phyloP scores from a whole-genome alignment of 75 land plant species.

The Pseudotsuga menziesii region DNA sequence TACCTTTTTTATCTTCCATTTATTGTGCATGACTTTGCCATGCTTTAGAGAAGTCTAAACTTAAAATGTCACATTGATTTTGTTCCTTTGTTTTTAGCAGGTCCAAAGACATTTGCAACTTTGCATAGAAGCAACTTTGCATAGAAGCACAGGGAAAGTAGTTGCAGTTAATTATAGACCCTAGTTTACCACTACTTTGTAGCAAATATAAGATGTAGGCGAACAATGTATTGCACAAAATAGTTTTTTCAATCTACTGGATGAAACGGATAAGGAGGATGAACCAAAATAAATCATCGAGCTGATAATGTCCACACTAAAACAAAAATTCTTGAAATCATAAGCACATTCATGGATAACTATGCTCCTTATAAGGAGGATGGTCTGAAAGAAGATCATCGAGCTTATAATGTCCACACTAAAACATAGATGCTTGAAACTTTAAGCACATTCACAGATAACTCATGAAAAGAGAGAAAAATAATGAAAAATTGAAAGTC shows the following conservation, averaged over 20 bases:
- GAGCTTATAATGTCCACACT: neutral
- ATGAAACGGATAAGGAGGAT: neutral
- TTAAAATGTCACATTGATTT: neutral
- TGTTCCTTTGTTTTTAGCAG: constrained; percentile 24
- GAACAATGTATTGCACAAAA: neutral
- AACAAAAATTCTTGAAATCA: neutral
- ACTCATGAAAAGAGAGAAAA: neutral
- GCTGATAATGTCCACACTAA: neutral
- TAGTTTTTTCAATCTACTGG: neutral
- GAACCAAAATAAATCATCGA: neutral
- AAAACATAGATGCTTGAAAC: neutral
- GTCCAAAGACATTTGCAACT: constrained; percentile 88
- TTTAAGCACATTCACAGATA: neutral
- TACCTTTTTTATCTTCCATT: neutral
- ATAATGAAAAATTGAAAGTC: neutral
- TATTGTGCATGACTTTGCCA: neutral
- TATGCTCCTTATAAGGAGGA: neutral
- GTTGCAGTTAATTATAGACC: no score
- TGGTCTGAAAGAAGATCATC: constrained; percentile 4
- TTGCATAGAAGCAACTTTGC: no score
- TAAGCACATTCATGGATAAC: neutral
- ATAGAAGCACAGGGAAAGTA: constrained; percentile 98
- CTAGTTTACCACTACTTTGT: constrained; percentile 9
- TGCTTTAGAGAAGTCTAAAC: neutral
- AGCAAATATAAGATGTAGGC: constrained; percentile 1